A percentile compares a stretch with the other conserved stretches of the same genome.
phyloP scores from a whole-genome alignment of 768 basidiomycete genomes.

The Scleroderma citrinum region DNA sequence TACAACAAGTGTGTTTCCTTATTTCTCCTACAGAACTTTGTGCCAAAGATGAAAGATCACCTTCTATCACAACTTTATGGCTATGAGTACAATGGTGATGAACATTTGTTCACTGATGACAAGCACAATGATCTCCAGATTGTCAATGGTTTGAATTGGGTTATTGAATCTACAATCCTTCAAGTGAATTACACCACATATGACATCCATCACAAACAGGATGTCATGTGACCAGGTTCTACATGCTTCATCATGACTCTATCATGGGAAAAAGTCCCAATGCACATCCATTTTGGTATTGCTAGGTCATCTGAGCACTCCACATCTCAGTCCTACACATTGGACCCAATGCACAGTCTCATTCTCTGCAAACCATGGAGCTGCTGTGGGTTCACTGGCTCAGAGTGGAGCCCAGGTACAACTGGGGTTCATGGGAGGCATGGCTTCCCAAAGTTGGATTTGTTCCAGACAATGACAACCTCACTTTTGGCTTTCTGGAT shows the following conservation, averaged over 20 bases:
- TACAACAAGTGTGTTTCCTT: no score
- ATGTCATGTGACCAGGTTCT: slow-evolving; percentile 14
- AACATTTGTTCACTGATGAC: no score
- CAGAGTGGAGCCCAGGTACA: slow-evolving; percentile 4
- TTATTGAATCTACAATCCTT: no score
- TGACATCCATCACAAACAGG: slow-evolving; percentile 1
- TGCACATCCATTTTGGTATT: slow-evolving; percentile 20
- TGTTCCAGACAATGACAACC: slow-evolving; percentile 6
- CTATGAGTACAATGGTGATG: no score
- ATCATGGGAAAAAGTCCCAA: slow-evolving; percentile 7
- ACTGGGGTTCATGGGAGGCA: slow-evolving; percentile 7
- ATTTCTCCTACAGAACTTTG: no score
- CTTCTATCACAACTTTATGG: no score
- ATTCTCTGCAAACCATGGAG: slow-evolving; percentile 8
- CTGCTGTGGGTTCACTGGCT: slow-evolving; percentile 26
- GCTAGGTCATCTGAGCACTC: slow-evolving; percentile 16
- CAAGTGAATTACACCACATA: no score
- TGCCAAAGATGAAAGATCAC: no score
- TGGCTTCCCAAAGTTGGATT: slow-evolving; percentile 18
- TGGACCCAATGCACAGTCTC: not conserved
- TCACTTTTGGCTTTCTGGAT: slow-evolving; percentile 23
- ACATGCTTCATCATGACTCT: slow-evolving; percentile 17
- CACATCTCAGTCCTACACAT: slow-evolving; percentile 10
- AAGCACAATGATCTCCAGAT: no score
- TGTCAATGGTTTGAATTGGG: no score